Evolutionary conservation across 306 rosid genomes (phyloP).

Genomic region (Pterocarpus macrocarpus): DNA sequence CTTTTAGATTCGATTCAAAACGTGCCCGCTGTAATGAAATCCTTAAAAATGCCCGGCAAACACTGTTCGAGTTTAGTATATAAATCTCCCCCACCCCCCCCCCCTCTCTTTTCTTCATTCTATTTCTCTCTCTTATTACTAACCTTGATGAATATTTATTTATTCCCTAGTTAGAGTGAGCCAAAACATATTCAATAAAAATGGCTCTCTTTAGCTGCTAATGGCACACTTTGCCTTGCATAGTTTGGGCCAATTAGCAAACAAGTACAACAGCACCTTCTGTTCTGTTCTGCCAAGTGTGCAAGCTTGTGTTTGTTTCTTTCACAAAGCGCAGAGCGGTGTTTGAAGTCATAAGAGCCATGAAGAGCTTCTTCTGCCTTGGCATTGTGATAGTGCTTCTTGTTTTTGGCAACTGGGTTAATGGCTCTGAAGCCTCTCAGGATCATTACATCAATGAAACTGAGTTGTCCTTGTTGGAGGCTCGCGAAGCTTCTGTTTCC

Average conservation of each 20-base stretch:
- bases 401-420: slow-evolving; percentile 56
- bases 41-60: slow-evolving; percentile 49
- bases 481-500: slow-evolving; percentile 52
- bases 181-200: neutral
- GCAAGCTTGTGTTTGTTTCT: slow-evolving; percentile 4
- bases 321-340: slow-evolving; percentile 34
- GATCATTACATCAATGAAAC: slow-evolving; percentile 61
- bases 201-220: neutral
- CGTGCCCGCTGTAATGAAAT: slow-evolving; percentile 31
- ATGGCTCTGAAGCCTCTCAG: slow-evolving; percentile 50
- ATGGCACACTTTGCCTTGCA: neutral
- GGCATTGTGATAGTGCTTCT: slow-evolving; percentile 49
- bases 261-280: too few relatives aligned
- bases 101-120: neutral
- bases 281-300: neutral
- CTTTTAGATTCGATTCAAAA: slow-evolving; percentile 24
- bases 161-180: neutral
- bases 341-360: slow-evolving; percentile 22
- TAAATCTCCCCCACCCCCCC: slow-evolving; percentile 18
- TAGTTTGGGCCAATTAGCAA: too few relatives aligned
- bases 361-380: slow-evolving; percentile 58
- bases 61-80: neutral
- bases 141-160: neutral
- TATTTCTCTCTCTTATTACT: neutral
- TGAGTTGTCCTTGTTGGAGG: slow-evolving; percentile 60